phyloP scores from a whole-genome alignment of 805 yeast genomes.

The Ogataea haglerorum region DNA sequence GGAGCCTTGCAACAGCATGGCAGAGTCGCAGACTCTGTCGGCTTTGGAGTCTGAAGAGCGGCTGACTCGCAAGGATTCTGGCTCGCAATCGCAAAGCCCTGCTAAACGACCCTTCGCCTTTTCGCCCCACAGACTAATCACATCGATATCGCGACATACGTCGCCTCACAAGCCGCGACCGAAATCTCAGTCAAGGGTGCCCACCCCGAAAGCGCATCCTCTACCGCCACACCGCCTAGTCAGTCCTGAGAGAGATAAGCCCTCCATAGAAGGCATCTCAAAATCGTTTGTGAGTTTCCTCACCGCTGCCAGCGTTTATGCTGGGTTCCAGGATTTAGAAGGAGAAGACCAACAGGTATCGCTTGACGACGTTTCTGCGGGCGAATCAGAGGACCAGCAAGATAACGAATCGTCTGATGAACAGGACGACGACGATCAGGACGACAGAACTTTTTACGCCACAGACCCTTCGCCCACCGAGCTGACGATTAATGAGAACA shows the following conservation, averaged over 20 bases:
- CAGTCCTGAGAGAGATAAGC: slow-evolving; percentile 14
- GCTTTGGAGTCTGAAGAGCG: slow-evolving; percentile 6
- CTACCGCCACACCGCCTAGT: slow-evolving; percentile 9
- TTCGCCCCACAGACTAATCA: slow-evolving; percentile 26
- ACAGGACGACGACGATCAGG: slow-evolving; percentile 3
- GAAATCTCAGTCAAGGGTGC: slow-evolving; percentile 9
- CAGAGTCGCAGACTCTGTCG: slow-evolving; percentile 3
- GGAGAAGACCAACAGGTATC: slow-evolving; percentile 31
- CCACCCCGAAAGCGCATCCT: slow-evolving; percentile 10
- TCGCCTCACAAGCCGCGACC: slow-evolving; percentile 16
- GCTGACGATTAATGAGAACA: slow-evolving; percentile 8
- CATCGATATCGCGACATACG: slow-evolving; percentile 19
- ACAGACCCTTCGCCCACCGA: slow-evolving; percentile 1
- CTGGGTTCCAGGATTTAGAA: slow-evolving; percentile 36
- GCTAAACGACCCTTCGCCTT: slow-evolving; percentile 18
- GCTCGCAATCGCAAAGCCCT: slow-evolving; percentile 7
- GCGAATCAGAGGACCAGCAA: slow-evolving; percentile 16
- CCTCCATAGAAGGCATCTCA: slow-evolving; percentile 39
- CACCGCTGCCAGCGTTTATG: slow-evolving; percentile 55
- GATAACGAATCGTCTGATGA: not conserved
- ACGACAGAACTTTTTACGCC: slow-evolving; percentile 8
- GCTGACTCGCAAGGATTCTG: slow-evolving; percentile 11
- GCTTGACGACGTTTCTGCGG: slow-evolving; percentile 27
- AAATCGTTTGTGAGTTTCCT: slow-evolving; percentile 52
- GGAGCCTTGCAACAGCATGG: not conserved